Base-by-base conservation (phyloP, 2,329 filamentous ascomycete genomes). In the Aspergillus piperis region DNA sequence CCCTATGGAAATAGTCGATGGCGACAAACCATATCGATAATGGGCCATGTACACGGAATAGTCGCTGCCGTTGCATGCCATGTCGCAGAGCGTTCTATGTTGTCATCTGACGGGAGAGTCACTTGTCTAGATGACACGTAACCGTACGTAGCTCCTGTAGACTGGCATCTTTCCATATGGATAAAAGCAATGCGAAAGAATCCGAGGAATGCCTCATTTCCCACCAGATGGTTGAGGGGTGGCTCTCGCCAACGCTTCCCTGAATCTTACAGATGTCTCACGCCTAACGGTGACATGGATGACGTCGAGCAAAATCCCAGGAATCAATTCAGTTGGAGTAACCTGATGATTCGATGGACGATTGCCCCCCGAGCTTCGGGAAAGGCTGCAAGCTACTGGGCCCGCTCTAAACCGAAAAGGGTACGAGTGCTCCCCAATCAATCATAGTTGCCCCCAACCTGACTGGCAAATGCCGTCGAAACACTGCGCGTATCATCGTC, bases 401-500 rank as follows among this genome's bases (percentile, higher is more conserved):
- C 53, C 61, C 61, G 64, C 57, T 63, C 61, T 62, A 41, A 39
- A 53, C 59, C 42, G 61, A 58, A 50, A 53, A 62, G 38, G 42
- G 44, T 21, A 47, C 48, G 49, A 36, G 7, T 25, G 55, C 32
- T 50, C n/a, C 42, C 44, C 55, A 62, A 66, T 86, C 83, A 86
- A 73, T 87, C 85, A 70, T 86, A 86, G 68, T 81, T 83, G 44
- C 83, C 83, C 58, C 91, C 92, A 67, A 97, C 88, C 78, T 98
- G 95, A 80, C 92, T 97, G 63, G 94, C 93, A 80, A 98, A 99
- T 52, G 93, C 93, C 55, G 95, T 98, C 72, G 92, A 96, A 71
- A 98, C 87, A 77, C 94, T 98, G 79, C 95, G 92, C 71, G 95
- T 92, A 74, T 98, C 95, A 67, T 99, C 95, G 68, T 99, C 95